Base-by-base conservation (phyloP, 2,329 filamentous ascomycete species). In the Aureobasidium uvarum region DNA sequence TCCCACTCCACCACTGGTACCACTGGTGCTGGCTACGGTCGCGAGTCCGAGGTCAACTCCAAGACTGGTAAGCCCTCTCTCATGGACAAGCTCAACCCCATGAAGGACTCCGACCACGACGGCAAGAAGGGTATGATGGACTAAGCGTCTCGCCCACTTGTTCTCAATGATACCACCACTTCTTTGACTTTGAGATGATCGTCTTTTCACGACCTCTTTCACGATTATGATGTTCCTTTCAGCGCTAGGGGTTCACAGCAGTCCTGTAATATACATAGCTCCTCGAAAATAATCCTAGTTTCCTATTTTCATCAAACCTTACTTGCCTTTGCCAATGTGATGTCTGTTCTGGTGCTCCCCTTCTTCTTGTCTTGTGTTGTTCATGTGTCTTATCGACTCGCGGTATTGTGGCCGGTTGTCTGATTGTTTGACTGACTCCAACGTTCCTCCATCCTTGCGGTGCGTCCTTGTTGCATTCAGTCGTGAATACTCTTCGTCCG, bases 121-220 rank as follows among this genome's bases (percentile, higher is more conserved):
- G 84, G 84, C 66, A 84, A 85, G 78, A 74, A 76, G 33, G 84
- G 83, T 2, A 69, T 85, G 68, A 82, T 84, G 80, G 74, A 80
- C 60, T 84, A 80, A 69, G 69, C 59, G 33, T 31, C 10, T 62
- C 46, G 43, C 45, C n/a, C 13, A 20, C 14, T 20, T 45, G 31
- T 33, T 36, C 5, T 28, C 43, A 51, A 33, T 58, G 54, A 58
- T 58, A 45, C 54, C 52, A 56, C 38, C 48, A 18, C 43, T 41
- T 62, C 31, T 51, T 51, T 50, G 59, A 41, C 46, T 62, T 52
- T 63, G 60, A 62, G 33, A 62, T 46, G 58, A 62, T 62, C 58
- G 58, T 62, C 36, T 62, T 41, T 41, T 62, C 41, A 62, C 58
- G 60, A 52, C 60, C 48, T 54, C 36, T 63, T 63, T 63, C 60